Base-by-base conservation (phyloP, 495 filamentous ascomycete species). In the Talaromyces adpressus region DNA sequence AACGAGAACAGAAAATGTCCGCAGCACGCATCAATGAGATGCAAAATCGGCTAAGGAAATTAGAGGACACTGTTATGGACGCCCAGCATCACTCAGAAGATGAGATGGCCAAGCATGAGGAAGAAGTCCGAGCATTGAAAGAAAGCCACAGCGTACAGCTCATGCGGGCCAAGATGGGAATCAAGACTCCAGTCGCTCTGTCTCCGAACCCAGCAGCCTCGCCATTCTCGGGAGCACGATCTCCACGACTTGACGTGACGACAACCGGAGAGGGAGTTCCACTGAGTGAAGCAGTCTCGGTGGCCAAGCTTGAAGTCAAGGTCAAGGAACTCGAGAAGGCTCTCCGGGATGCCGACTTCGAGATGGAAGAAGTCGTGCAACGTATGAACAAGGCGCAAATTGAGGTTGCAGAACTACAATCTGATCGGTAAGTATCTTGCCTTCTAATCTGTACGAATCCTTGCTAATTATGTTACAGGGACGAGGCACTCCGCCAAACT, bases 311-410 rank as follows among this genome's bases (percentile, higher is more conserved):
- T 61, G 90, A 91, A 75, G 85, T 84, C 63, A 83, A 87, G 59
- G 86, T 91, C 30, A 81, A 84, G 63, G 91, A 95, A 69, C 83
- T 98, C 12, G 94, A 98, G 75, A 85, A 82, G 62, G 89, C 92
- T 11, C 80, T 98, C 20, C 77, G 81, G 25, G 85, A 94, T 64
- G 91, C 94, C 20, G 94, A 98, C 68, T 78, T 80, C 62, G 93
- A 97, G 80, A 97, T 98, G 94, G 85, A 93, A 71, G 89, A 94
- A 73, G 93, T 97, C 2, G 90, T 98, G 16, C 81, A 88, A 61
- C 82, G 89, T 61, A 97, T 98, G 92, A 97, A 92, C 75, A 81
- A 85, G 63, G 92, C 93, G 7, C 94, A 98, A 78, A 92, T 97
- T 62, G 92, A 97, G 75, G 94, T 98, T 41, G 85, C 92, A 70